A percentile compares a stretch with the other conserved stretches of the same genome.
Conservation (phyloP, 1,284 basidiomycete species). For the Ustilago crameri region DNA sequence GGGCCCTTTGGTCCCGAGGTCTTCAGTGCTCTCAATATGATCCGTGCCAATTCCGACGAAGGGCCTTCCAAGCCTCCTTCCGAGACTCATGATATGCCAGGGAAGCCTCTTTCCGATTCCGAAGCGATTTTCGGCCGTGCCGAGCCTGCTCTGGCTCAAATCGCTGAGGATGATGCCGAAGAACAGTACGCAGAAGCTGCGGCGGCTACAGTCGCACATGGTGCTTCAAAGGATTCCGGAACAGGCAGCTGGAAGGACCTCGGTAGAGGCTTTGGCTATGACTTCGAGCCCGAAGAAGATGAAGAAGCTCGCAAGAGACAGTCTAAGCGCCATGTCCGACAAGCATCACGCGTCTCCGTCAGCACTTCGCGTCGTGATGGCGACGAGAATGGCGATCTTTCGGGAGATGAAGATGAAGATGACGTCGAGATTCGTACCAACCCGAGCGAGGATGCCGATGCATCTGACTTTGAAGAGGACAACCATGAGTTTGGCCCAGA, state of each 20-base stretch:
- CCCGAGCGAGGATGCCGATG: conserved; percentile 59
- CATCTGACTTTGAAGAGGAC: conserved; percentile 54
- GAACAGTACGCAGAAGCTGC: conserved; percentile 1
- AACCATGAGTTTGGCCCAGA: conserved; percentile 24
- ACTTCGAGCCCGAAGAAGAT: conserved; percentile 19
- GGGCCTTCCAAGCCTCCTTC: conserved; percentile 29
- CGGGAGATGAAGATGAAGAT: conserved; percentile 19
- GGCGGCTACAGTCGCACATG: not conserved
- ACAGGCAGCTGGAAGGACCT: conserved; percentile 53
- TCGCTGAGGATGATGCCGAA: conserved; percentile 33
- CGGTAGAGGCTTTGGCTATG: conserved; percentile 57
- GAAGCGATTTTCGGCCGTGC: conserved; percentile 13
- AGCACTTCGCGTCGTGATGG: conserved; percentile 30
- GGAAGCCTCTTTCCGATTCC: conserved; percentile 33
- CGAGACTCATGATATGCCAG: conserved; percentile 13
- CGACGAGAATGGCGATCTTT: conserved; percentile 27
- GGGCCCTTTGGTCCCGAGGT: conserved; percentile 55
- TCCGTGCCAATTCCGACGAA: conserved; percentile 42
- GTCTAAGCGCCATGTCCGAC: conserved; percentile 18
- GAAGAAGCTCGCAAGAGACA: not conserved
- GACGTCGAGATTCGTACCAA: conserved; percentile 56
- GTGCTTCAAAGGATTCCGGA: conserved; percentile 1
- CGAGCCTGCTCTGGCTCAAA: conserved; percentile 18
- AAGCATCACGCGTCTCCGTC: conserved; percentile 41
- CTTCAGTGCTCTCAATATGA: conserved; percentile 53